These are phyloP conservation scores for Ophiorrhiza pumila DNA, from an alignment of 257 asterid genomes.

Conservation along the genomic window DNA sequence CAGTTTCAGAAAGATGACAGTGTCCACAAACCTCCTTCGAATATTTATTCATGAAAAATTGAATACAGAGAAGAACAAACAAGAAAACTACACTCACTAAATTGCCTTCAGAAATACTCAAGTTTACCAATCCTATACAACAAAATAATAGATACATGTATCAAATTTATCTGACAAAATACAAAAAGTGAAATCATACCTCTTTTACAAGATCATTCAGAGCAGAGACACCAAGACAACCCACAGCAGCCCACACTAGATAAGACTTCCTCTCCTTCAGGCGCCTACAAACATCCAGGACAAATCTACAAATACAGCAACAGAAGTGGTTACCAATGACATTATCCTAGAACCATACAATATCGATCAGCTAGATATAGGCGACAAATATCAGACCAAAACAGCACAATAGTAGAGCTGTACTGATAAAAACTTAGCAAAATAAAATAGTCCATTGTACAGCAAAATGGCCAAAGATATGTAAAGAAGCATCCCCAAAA, in stretches of 20 bases:
- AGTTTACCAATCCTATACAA: background rate
- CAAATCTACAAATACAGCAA: slow-evolving; percentile 49
- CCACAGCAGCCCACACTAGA: slow-evolving; percentile 84
- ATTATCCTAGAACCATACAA: background rate
- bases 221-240: slow-evolving; percentile 79
- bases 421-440: background rate
- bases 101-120: background rate
- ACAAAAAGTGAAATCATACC: slow-evolving; percentile 35
- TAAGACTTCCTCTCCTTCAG: slow-evolving; percentile 75
- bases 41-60: background rate
- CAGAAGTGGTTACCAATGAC: slow-evolving; percentile 7
- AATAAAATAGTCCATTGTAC: background rate
- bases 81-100: background rate
- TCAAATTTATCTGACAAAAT: background rate
- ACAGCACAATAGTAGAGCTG: background rate
- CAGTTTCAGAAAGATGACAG: background rate
- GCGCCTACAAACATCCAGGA: slow-evolving; percentile 61
- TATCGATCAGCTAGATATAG: background rate
- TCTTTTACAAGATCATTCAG: slow-evolving; percentile 80
- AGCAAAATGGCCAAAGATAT: background rate
- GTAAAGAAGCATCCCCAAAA: background rate
- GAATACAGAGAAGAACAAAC: background rate
- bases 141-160: background rate
- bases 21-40: background rate
- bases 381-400: background rate